Evolutionary conservation across 495 filamentous ascomycete species (phyloP).

Genomic region (Recurvomyces mirabilis): DNA sequence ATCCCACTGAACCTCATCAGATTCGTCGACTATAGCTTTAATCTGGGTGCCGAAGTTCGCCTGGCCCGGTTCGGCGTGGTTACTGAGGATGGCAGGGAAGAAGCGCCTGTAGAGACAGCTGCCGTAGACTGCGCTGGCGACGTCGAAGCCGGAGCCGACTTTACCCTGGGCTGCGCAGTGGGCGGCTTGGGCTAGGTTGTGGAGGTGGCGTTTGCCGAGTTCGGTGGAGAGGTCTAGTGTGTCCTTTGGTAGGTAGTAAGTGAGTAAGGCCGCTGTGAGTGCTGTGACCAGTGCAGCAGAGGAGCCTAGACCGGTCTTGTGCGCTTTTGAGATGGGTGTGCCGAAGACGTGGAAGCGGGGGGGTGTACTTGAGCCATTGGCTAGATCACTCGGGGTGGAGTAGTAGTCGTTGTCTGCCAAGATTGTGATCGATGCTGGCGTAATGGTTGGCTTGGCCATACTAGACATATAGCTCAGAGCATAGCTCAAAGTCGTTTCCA

Average conservation of each 20-base stretch:
- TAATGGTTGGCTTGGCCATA: slow-evolving; percentile 47
- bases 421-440: slow-evolving; percentile 67
- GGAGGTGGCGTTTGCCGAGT: slow-evolving; percentile 40
- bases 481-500: slow-evolving; percentile 82
- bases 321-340: slow-evolving; percentile 61
- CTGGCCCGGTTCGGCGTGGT: slow-evolving; percentile 50
- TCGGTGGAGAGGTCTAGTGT: slow-evolving; percentile 38
- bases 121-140: slow-evolving; percentile 87
- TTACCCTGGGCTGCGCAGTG: slow-evolving; percentile 97
- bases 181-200: slow-evolving; percentile 85
- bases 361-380: slow-evolving; percentile 11
- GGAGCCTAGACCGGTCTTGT: slow-evolving; percentile 95
- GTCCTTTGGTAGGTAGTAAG: slow-evolving; percentile 59
- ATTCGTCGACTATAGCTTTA: slow-evolving; percentile 51
- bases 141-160: slow-evolving; percentile 89
- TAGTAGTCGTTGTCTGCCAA: slow-evolving; percentile 95
- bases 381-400: slow-evolving; percentile 50
- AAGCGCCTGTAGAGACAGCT: slow-evolving; percentile 85
- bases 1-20: slow-evolving; percentile 58
- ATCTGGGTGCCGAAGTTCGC: slow-evolving; percentile 56
- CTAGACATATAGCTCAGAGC: slow-evolving; percentile 66
- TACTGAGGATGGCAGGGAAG: slow-evolving; percentile 61
- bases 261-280: slow-evolving; percentile 68
- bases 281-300: slow-evolving; percentile 92
- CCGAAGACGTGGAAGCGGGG: slow-evolving; percentile 64